These are phyloP conservation scores for Lantana camara DNA, from an alignment of 257 asterid species.

Conservation along the genomic window DNA sequence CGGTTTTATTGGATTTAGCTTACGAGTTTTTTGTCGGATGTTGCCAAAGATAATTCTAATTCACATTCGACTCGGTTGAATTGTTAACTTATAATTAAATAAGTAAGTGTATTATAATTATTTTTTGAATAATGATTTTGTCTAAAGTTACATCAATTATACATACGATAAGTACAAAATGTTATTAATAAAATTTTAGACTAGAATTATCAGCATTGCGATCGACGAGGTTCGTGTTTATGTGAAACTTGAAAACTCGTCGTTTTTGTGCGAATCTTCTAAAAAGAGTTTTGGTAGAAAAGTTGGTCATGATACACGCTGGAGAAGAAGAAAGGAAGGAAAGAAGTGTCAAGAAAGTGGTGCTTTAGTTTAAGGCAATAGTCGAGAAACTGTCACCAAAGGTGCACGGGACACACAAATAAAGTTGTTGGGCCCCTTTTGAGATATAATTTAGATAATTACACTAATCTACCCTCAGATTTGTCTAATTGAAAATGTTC, in stretches of 20 bases:
- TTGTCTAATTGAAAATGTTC: conserved; percentile 3
- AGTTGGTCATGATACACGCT: neutral
- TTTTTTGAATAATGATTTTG: no score
- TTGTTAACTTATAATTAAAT: no score
- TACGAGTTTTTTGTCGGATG: no score
- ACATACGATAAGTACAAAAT: no score
- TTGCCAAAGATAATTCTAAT: no score
- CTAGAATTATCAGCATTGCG: neutral
- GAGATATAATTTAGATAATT: no score
- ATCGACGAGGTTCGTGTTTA: neutral
- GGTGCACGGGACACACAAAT: neutral
- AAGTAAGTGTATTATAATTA: no score
- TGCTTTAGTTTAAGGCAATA: neutral
- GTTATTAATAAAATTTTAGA: neutral
- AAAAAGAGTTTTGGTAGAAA: neutral
- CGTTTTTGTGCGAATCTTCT: conserved; percentile 2
- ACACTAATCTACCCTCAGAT: neutral
- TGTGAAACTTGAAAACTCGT: no score
- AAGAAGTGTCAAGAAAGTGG: conserved; percentile 13
- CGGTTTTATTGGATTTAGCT: no score
- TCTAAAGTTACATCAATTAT: no score
- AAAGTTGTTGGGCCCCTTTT: no score
- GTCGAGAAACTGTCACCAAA: neutral
- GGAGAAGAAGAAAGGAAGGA: neutral
- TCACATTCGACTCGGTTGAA: no score